Conservation (phyloP, 345 rosid genomes). For the Aethionema arabicum region DNA sequence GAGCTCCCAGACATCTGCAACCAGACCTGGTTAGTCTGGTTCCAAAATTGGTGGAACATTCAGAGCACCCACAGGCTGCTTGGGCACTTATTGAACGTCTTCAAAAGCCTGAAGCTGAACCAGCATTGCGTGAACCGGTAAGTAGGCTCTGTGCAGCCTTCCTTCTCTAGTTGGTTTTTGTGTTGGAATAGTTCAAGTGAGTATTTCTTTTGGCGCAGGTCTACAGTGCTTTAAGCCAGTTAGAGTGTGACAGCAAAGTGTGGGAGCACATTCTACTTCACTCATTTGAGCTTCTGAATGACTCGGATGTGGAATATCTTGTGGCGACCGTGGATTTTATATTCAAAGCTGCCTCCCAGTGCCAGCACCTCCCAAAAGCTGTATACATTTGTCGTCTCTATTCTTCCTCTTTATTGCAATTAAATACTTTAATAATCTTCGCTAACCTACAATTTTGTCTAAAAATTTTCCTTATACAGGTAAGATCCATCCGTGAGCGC, state of each 20-base stretch:
- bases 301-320: slow-evolving; percentile 75
- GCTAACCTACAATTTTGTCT: slow-evolving; percentile 12
- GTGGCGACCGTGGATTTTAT: slow-evolving; percentile 79
- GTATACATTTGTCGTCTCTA: slow-evolving; percentile 46
- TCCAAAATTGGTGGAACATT: slow-evolving; percentile 96
- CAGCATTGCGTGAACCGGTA: slow-evolving; percentile 77
- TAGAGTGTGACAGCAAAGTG: slow-evolving; percentile 81
- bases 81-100: slow-evolving; percentile 84
- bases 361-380: slow-evolving; percentile 90
- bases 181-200: slow-evolving; percentile 16
- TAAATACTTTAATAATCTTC: slow-evolving; percentile 8
- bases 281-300: slow-evolving; percentile 66
- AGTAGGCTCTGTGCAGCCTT: slow-evolving; percentile 39
- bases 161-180: slow-evolving; percentile 14
- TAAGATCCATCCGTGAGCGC: slow-evolving; percentile 76
- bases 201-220: slow-evolving; percentile 53
- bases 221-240: slow-evolving; percentile 80
- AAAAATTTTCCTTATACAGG: slow-evolving; percentile 51
- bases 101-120: slow-evolving; percentile 84
- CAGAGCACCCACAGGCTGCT: slow-evolving; percentile 95
- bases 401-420: neutral
- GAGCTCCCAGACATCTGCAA: slow-evolving; percentile 92
- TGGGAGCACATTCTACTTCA: slow-evolving; percentile 77
- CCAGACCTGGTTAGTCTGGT: slow-evolving; percentile 86
- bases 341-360: slow-evolving; percentile 84